phyloP scores from a whole-genome alignment of 495 filamentous ascomycete species.

The Sphaerosporella brunnea region DNA sequence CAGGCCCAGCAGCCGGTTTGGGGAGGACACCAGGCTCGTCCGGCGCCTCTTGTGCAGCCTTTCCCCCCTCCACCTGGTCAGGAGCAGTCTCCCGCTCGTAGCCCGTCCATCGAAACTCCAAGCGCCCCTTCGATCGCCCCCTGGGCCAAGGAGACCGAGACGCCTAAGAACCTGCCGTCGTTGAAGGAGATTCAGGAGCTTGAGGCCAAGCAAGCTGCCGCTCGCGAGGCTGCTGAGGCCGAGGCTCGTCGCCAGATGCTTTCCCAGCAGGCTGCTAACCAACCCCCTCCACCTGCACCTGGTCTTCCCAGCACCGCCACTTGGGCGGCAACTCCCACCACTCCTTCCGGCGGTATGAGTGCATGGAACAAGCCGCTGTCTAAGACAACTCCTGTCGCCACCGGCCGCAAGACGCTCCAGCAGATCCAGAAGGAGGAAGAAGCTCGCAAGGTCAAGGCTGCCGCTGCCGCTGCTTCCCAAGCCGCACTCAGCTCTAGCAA shows the following conservation, averaged over 20 bases:
- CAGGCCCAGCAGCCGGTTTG: constrained; percentile 35
- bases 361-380: constrained; percentile 46
- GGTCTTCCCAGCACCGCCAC: constrained; percentile 78
- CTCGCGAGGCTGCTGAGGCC: constrained; percentile 66
- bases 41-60: constrained; percentile 21
- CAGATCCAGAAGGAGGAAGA: constrained; percentile 98
- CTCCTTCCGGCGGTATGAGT: constrained; percentile 34
- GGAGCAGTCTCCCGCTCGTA: constrained; percentile 14
- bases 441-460: constrained; percentile 51
- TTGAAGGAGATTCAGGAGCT: constrained; percentile 93
- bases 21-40: constrained; percentile 27
- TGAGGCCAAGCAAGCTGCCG: constrained; percentile 84
- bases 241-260: constrained; percentile 58
- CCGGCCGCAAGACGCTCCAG: constrained; percentile 72
- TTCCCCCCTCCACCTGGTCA: constrained; percentile 21
- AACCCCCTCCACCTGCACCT: constrained; percentile 43
- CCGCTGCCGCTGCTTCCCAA: constrained; percentile 38
- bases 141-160: constrained; percentile 57
- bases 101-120: constrained; percentile 36
- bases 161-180: constrained; percentile 68
- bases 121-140: constrained; percentile 56
- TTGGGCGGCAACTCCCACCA: constrained; percentile 63
- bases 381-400: constrained; percentile 28
- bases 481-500: constrained; percentile 37
- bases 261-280: constrained; percentile 66